Base-by-base conservation (phyloP, 345 rosid genomes). In the Lepidium sativum region DNA sequence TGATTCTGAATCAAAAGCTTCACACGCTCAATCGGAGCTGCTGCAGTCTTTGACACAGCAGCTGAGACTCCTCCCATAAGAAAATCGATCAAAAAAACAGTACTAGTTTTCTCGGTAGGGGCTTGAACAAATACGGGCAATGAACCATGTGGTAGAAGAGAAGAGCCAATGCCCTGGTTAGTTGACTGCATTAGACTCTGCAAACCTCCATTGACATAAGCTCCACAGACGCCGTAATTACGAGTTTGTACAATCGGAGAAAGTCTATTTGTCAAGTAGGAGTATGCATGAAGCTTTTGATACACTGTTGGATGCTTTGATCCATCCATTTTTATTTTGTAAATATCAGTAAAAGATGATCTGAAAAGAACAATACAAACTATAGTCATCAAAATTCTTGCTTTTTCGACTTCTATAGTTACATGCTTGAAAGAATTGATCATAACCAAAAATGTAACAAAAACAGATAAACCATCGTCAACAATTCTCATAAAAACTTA, bases 21-120 rank as follows among this genome's bases (percentile, higher is more conserved):
- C 53, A 88, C 90, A 43, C 96, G 90, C 82, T 88, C 96, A 2
- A 88, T 88, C 0, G 92, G 96, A 4, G 96, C 96, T 35, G 96
- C 96, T 39, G 92, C 96, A 0, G 96, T 81, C 71, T 88, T 88
- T 1, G 96, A 88, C 4, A 84, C 92, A 60, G 96, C 96, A 34
- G 96, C 92, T 5, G 96, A 88, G 47, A 86, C 90, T 68, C 92
- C 96, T 43, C 90, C 96, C 96, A 86, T 89, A 16, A 89, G 82
- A 57, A 89, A 89, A 74, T 89, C 95, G 0, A 83, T 76, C 79
- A 85, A 82, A 63, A 81, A 29, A n/a, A 89, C 96, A 84, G 80
- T 74, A 80, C 81, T 35, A n/a, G 83, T 70, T 83, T 82, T 85
- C 87, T 88, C 92, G 6, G 80, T 43, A 3, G 96, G 92, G 33